Evolutionary conservation across 768 basidiomycete species (phyloP), one percentile per base, ranked within the genome.

Genomic region (Pleurotus djamor): DNA sequence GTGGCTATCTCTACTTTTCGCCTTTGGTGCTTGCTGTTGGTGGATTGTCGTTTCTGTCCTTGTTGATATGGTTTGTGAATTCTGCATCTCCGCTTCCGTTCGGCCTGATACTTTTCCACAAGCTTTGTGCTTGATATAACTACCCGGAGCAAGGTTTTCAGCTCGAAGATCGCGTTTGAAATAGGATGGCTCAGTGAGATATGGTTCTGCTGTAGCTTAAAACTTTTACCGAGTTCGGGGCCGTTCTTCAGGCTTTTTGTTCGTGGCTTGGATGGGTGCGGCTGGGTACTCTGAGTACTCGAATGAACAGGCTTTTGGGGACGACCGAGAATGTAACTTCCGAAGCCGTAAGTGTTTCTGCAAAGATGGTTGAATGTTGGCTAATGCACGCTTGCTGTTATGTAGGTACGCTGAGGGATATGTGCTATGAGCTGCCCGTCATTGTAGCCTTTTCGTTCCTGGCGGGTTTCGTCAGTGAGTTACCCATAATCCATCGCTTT

Each of bases 391-490:
- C n/a, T n/a, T 36, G 41, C 48, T 17, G 13, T 28, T 50, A 12
- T 17, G n/a, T 37, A 64, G 63, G 48, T 14, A 58, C 45, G 14
- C n/a, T 63, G 33, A 52, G 59, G 12, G 64, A 67, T 37, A 68
- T 72, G 17, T 82, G 79, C 66, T 67, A 65, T 33, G 76, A 81
- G 63, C 64, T 73, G 9, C 58, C 70, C 28, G 79, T 72, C 8
- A 62, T 82, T 33, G 71, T 76, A 17, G 81, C 79, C 10, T 80
- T 83, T 59, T 64, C 72, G 5, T 79, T 79, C 73, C 64, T 83
- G 28, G 75, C 67, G 57, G 81, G 77, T 76, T 38, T 82, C 33
- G 52, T 69, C 13, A 69, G 81, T 80, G 58, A 58, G 78, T 74
- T n/a, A n/a, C n/a, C n/a, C n/a, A n/a, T n/a, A n/a, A n/a, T n/a